A percentile compares a stretch with the other conserved stretches of the same genome.
phyloP scores from a whole-genome alignment of 768 basidiomycete genomes.

The Psilocybe cyanescens region DNA sequence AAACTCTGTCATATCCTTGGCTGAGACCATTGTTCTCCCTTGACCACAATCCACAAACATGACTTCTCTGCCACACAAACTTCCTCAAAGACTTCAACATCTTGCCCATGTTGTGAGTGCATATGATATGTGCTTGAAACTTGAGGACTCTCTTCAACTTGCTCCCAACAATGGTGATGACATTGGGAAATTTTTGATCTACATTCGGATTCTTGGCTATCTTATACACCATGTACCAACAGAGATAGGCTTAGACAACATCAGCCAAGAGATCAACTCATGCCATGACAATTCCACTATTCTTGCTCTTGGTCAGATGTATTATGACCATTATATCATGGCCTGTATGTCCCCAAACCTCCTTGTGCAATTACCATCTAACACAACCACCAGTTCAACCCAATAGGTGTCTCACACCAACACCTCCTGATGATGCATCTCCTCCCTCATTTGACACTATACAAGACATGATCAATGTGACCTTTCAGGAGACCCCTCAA shows the following conservation, averaged over 20 bases:
- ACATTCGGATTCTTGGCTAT: conserved; percentile 28
- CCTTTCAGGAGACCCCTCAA: conserved; percentile 21
- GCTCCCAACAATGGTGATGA: conserved; percentile 12
- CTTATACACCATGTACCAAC: conserved; percentile 24
- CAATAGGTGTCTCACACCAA: conserved; percentile 17
- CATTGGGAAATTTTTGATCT: conserved; percentile 20
- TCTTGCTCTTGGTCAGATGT: conserved; percentile 27
- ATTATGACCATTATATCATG: conserved; percentile 30
- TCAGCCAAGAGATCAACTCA: conserved; percentile 18
- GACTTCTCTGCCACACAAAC: background rate
- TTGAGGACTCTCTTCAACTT: conserved; percentile 22
- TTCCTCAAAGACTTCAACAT: background rate
- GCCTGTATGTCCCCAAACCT: conserved; percentile 25
- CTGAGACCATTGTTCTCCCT: too few species aligned
- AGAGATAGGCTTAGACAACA: conserved; percentile 13
- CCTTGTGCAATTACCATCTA: conserved; percentile 13
- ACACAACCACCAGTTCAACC: conserved; percentile 18
- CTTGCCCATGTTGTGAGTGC: conserved; percentile 14
- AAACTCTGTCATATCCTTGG: too few species aligned
- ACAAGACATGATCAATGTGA: conserved; percentile 24
- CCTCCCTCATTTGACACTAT: conserved; percentile 26
- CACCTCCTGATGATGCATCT: conserved; percentile 24
- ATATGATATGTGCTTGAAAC: conserved; percentile 22
- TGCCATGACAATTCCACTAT: background rate
- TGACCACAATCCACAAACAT: too few species aligned